A percentile compares a stretch with the other conserved stretches of the same genome.
phyloP scores from a whole-genome alignment of 768 basidiomycete species.

The Termitomyces sp. region DNA sequence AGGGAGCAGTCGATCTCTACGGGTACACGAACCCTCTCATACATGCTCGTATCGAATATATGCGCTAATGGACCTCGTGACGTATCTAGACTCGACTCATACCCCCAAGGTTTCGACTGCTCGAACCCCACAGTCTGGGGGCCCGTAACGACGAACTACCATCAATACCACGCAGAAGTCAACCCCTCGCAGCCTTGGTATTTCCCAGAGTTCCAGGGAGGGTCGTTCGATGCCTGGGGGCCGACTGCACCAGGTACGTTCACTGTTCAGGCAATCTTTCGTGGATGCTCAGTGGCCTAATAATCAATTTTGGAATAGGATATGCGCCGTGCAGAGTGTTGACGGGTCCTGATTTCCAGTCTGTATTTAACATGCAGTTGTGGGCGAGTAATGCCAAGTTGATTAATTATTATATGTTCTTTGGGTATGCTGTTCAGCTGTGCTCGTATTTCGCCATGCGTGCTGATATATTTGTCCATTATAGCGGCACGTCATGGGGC shows the following conservation, averaged over 20 bases:
- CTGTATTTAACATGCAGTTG: conserved; percentile 74
- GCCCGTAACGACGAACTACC: conserved; percentile 61
- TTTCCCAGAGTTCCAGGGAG: conserved; percentile 74
- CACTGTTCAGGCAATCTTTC: no score
- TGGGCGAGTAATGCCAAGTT: conserved; percentile 84
- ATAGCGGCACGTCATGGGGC: conserved; percentile 84
- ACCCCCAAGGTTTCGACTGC: conserved; percentile 82
- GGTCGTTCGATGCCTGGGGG: conserved; percentile 82
- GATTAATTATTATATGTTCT: conserved; percentile 85
- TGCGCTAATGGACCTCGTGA: background rate
- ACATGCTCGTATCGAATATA: background rate
- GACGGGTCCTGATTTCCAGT: conserved; percentile 73
- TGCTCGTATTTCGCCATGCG: background rate
- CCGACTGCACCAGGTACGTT: conserved; percentile 60
- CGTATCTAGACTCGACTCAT: conserved; percentile 53
- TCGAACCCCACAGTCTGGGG: conserved; percentile 68
- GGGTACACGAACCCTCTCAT: conserved; percentile 40
- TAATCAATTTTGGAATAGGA: conserved; percentile 32
- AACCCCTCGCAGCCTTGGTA: conserved; percentile 64
- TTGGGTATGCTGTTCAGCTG: conserved; percentile 47
- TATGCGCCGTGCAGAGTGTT: conserved; percentile 63
- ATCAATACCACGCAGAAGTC: conserved; percentile 55
- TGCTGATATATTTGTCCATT: background rate
- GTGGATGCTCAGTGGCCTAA: background rate
- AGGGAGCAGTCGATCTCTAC: conserved; percentile 77